Base-by-base conservation (phyloP, 495 filamentous ascomycete genomes). In the Acidomyces sp. region DNA sequence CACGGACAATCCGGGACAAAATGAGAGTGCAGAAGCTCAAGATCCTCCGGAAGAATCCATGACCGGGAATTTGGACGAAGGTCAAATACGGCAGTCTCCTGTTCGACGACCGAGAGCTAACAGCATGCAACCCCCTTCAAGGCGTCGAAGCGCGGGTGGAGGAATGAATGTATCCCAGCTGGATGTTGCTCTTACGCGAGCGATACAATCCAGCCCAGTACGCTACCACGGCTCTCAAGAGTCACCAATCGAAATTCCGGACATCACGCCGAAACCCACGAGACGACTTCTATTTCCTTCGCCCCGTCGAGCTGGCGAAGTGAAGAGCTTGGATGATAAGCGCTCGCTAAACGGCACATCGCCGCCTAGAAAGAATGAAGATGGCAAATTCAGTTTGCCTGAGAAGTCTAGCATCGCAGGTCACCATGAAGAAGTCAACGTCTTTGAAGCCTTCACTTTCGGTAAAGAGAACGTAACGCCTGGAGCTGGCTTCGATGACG, bases 201-300 rank as follows among this genome's bases (percentile, higher is more conserved):
- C 74, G 35, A 75, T 82, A 22, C 75, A 80, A 49, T 84, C 81
- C 11, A 84, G 79, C 42, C 81, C 80, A 11, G 71, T 68, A n/a
- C 66, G 71, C 45, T 71, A 75, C 44, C 57, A 62, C 29, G 79
- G 83, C 39, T 74, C 70, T 26, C 74, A 72, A 38, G 62, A 74
- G 49, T 75, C 73, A 49, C 76, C 85, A 34, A 75, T 81, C 29
- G 70, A 82, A 46, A 47, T 77, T 6, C 59, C 62, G 34, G 59
- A 65, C 17, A 63, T 87, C 15, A 58, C 58, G 4, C 56, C 56
- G 0, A 79, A 77, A 48, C 70, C 70, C 31, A 83, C 80, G 18
- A 72, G 83, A 55, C 73, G 88, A 54, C 60, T 85, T 24, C 67
- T 95, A 32, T 95, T 95, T 61, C 78, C 58, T 16, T 63, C 82